Conservation (phyloP, 2,329 filamentous ascomycete species). For the Nemania abortiva region DNA sequence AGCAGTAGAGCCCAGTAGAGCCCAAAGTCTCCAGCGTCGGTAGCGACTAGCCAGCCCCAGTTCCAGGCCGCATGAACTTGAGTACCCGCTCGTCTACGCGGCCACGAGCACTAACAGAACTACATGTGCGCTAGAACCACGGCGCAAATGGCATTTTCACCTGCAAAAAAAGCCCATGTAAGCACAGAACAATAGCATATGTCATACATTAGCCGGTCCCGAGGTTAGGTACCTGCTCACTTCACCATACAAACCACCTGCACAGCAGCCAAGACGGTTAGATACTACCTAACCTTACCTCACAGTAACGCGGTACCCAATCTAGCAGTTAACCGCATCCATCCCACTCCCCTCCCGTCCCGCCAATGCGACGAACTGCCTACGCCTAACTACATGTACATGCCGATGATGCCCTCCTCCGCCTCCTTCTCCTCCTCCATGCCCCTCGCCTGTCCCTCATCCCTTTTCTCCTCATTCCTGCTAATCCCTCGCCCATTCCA, state of each 20-base stretch:
- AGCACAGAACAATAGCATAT: not conserved
- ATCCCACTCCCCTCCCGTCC: slow-evolving; percentile 11
- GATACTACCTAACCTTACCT: not conserved
- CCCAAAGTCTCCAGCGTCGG: not conserved
- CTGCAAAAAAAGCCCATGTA: not conserved
- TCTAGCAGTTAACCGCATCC: not conserved
- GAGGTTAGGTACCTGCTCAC: not conserved
- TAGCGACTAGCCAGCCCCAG: not conserved
- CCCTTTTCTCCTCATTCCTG: slow-evolving; percentile 22
- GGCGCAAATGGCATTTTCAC: slow-evolving; percentile 7
- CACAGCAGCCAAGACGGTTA: not conserved
- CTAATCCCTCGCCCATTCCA: slow-evolving; percentile 19
- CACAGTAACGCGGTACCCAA: not conserved
- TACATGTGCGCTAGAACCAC: not conserved
- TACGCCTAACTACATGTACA: not conserved
- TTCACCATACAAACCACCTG: too few species aligned
- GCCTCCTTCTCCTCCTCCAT: slow-evolving; percentile 3
- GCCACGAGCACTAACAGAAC: slow-evolving; percentile 13
- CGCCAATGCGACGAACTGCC: slow-evolving; percentile 18
- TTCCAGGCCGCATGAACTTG: slow-evolving; percentile 3
- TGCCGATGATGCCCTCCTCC: slow-evolving; percentile 27
- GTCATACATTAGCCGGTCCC: slow-evolving; percentile 11
- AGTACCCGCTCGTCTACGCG: slow-evolving; percentile 9
- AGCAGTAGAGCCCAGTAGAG: not conserved
- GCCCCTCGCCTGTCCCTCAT: slow-evolving; percentile 16